Evolutionary conservation across 2,329 filamentous ascomycete genomes (phyloP).

Genomic region (Fusarium multiceps): DNA sequence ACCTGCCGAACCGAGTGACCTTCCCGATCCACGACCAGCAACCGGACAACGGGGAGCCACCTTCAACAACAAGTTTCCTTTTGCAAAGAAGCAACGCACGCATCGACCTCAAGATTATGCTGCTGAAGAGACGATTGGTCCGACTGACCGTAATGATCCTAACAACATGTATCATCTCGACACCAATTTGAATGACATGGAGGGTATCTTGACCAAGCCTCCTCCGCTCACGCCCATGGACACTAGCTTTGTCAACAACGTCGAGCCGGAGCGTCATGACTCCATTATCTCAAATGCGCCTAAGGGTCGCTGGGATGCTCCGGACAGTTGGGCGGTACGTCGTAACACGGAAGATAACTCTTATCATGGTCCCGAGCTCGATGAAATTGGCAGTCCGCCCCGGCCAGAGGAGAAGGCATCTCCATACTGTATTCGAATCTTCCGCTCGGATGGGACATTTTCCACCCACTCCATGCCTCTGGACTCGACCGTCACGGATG

Average conservation of each 20-base stretch:
- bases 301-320: slow-evolving; percentile 84
- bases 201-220: slow-evolving; percentile 83
- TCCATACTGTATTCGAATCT: slow-evolving; percentile 93
- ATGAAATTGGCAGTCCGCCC: slow-evolving; percentile 74
- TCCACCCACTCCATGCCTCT: slow-evolving; percentile 87
- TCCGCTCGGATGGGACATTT: slow-evolving; percentile 93
- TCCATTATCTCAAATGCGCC: slow-evolving; percentile 50
- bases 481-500: slow-evolving; percentile 85
- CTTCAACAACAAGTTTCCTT: slow-evolving; percentile 72
- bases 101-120: slow-evolving; percentile 61
- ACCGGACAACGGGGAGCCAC: slow-evolving; percentile 57
- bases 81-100: slow-evolving; percentile 66
- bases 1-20: slow-evolving; percentile 47
- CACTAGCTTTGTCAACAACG: slow-evolving; percentile 59
- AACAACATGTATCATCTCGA: slow-evolving; percentile 81
- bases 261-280: slow-evolving; percentile 57
- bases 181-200: slow-evolving; percentile 90
- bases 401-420: slow-evolving; percentile 78
- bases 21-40: slow-evolving; percentile 44
- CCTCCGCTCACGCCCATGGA: slow-evolving; percentile 78
- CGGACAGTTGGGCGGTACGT: slow-evolving; percentile 96
- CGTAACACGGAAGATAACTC: slow-evolving; percentile 74
- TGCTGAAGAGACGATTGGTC: slow-evolving; percentile 68
- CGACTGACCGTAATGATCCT: slow-evolving; percentile 68
- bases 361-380: slow-evolving; percentile 67